phyloP scores from a whole-genome alignment of 1,139 yeast species.

The Candida sp. region DNA sequence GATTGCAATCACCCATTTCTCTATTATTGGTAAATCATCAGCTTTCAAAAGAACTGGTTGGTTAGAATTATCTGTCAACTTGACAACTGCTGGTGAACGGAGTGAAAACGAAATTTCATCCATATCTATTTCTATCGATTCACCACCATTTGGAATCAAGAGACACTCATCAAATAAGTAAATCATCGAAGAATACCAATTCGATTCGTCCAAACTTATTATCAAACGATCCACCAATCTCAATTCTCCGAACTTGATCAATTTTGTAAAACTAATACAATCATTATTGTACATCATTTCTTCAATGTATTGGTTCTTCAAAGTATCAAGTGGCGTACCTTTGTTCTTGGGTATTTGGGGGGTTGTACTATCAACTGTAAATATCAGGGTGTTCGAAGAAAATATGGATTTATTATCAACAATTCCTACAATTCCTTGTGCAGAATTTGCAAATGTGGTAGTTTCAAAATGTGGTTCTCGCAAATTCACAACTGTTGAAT shows the following conservation, averaged over 20 bases:
- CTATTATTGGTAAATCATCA: conserved; percentile 20
- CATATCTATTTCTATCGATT: not conserved
- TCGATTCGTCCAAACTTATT: not conserved
- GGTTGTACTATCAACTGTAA: not conserved
- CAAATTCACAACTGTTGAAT: too few species aligned
- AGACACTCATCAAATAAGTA: conserved; percentile 1
- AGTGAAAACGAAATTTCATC: not conserved
- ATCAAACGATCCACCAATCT: not conserved
- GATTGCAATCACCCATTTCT: conserved; percentile 45
- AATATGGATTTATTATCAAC: not conserved
- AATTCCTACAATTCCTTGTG: not conserved
- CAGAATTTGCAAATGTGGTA: not conserved
- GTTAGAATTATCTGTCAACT: not conserved
- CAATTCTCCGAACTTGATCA: not conserved
- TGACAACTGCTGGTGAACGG: not conserved
- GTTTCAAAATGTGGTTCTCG: not conserved
- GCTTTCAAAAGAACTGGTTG: not conserved
- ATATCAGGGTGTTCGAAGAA: not conserved
- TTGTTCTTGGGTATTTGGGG: conserved; percentile 1
- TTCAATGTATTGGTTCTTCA: conserved; percentile 1
- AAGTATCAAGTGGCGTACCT: not conserved
- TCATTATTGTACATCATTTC: not conserved
- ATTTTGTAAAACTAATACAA: not conserved
- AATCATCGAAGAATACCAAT: conserved; percentile 1
- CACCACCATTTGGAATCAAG: not conserved